These are phyloP conservation scores for Phytophthora colocasiae DNA, from an alignment of 352 stramenopile genomes.

Conservation along the genomic window DNA sequence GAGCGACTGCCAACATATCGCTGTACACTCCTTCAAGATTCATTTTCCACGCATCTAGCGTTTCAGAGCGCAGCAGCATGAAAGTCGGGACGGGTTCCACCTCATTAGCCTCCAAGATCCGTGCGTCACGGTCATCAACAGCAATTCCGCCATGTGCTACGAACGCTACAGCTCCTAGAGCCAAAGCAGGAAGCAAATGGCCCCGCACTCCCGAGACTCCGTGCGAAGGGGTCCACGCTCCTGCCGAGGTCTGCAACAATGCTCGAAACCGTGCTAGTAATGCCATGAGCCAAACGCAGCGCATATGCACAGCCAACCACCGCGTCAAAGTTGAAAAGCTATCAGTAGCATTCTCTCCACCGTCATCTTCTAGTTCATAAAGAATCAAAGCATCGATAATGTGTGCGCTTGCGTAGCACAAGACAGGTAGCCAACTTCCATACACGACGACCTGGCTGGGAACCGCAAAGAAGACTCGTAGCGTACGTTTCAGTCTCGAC, in stretches of 20 bases:
- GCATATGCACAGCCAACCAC: constrained; percentile 58
- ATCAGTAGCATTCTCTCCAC: constrained; percentile 42
- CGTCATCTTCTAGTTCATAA: constrained; percentile 57
- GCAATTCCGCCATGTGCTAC: constrained; percentile 43
- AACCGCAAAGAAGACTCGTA: constrained; percentile 51
- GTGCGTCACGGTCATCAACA: constrained; percentile 47
- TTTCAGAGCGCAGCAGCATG: constrained; percentile 63
- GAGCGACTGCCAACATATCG: constrained; percentile 49
- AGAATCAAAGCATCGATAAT: constrained; percentile 59
- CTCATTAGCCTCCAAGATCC: constrained; percentile 62
- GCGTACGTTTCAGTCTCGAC: constrained; percentile 20
- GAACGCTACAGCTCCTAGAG: constrained; percentile 46
- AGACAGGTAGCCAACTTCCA: constrained; percentile 56
- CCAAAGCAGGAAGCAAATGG: constrained; percentile 46
- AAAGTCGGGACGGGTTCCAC: constrained; percentile 60
- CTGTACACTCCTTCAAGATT: constrained; percentile 63
- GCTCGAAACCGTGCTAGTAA: constrained; percentile 51
- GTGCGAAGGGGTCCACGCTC: constrained; percentile 54
- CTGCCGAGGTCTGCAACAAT: constrained; percentile 55
- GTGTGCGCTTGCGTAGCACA: constrained; percentile 57
- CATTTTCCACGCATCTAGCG: constrained; percentile 66
- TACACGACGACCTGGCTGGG: constrained; percentile 64
- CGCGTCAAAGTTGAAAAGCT: constrained; percentile 44
- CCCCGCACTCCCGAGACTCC: constrained; percentile 52
- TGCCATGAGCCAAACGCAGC: constrained; percentile 56